Evolutionary conservation across 306 rosid species (phyloP).

Genomic region (Quercus parvula): DNA sequence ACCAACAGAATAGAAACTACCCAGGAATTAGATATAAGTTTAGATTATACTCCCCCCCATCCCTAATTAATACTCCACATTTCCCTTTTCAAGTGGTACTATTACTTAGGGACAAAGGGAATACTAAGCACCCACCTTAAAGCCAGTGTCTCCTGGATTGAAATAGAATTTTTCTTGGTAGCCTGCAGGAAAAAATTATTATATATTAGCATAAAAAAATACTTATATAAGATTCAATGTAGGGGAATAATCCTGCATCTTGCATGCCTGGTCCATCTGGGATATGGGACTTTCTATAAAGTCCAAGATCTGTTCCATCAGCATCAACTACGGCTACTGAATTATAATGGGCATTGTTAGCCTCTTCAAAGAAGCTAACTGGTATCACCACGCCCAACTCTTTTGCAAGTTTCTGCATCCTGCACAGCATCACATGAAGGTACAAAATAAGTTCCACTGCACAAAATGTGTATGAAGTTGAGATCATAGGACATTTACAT

Average conservation of each 20-base stretch:
- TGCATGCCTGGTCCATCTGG: conserved; percentile 91
- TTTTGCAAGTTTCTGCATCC: conserved; percentile 90
- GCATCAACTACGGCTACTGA: conserved; percentile 87
- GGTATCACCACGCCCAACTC: conserved; percentile 86
- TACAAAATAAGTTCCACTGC: conserved; percentile 19
- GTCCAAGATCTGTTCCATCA: conserved; percentile 93
- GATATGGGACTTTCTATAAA: conserved; percentile 93
- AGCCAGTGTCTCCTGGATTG: conserved; percentile 96
- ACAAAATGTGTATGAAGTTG: conserved; percentile 5
- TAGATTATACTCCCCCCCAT: neutral
- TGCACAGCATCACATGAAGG: conserved; percentile 31
- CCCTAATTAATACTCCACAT: too few relatives aligned
- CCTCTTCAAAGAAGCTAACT: conserved; percentile 95
- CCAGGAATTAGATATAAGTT: neutral
- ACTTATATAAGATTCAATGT: neutral
- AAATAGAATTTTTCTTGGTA: conserved; percentile 98
- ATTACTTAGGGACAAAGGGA: too few relatives aligned
- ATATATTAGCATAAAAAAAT: neutral
- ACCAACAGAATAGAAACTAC: conserved; percentile 10
- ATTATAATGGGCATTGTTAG: conserved; percentile 93
- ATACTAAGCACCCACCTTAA: conserved; percentile 56
- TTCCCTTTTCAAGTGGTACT: too few relatives aligned
- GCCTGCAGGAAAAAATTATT: conserved; percentile 44
- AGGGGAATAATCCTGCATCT: conserved; percentile 1
- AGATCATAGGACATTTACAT: neutral